These are phyloP conservation scores for Mycena vulgaris DNA, from an alignment of 768 basidiomycete species.

Conservation along the genomic window DNA sequence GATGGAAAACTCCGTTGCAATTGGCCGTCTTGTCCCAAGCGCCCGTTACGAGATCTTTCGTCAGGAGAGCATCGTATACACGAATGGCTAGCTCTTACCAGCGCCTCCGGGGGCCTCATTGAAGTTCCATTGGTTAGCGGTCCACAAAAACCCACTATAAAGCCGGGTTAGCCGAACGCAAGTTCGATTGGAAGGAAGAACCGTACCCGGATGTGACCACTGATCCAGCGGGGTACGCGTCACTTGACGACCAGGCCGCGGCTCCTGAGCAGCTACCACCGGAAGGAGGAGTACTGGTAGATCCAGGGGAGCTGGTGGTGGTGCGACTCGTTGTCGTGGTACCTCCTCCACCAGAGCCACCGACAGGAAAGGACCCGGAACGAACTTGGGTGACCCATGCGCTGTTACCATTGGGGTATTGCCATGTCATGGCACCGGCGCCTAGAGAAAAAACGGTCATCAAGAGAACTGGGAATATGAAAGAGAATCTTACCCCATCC, in stretches of 20 bases:
- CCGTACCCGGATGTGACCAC: slow-evolving; percentile 19
- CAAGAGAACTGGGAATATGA: slow-evolving; percentile 5
- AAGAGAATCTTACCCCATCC: slow-evolving; percentile 74
- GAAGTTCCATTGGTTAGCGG: slow-evolving; percentile 32
- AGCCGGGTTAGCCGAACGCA: slow-evolving; percentile 1
- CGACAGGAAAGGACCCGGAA: slow-evolving; percentile 29
- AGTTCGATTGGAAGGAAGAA: background rate
- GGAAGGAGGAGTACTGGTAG: slow-evolving; percentile 5
- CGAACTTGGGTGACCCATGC: slow-evolving; percentile 60
- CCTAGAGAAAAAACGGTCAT: slow-evolving; percentile 33
- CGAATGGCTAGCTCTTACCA: slow-evolving; percentile 18
- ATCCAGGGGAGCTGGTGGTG: no score
- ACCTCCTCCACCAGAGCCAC: background rate
- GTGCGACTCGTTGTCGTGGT: slow-evolving; percentile 16
- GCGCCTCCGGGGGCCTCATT: slow-evolving; percentile 29
- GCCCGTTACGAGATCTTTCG: slow-evolving; percentile 13
- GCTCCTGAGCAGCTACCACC: slow-evolving; percentile 31
- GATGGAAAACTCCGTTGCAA: slow-evolving; percentile 18
- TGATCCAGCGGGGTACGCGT: slow-evolving; percentile 26
- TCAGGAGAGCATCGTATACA: background rate
- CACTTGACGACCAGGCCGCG: slow-evolving; percentile 19
- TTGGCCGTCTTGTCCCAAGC: slow-evolving; percentile 23
- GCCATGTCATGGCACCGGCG: slow-evolving; percentile 48
- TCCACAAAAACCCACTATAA: slow-evolving; percentile 33
- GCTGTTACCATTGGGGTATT: slow-evolving; percentile 59